phyloP scores from a whole-genome alignment of 495 filamentous ascomycete genomes.

The Penicillium steckii region DNA sequence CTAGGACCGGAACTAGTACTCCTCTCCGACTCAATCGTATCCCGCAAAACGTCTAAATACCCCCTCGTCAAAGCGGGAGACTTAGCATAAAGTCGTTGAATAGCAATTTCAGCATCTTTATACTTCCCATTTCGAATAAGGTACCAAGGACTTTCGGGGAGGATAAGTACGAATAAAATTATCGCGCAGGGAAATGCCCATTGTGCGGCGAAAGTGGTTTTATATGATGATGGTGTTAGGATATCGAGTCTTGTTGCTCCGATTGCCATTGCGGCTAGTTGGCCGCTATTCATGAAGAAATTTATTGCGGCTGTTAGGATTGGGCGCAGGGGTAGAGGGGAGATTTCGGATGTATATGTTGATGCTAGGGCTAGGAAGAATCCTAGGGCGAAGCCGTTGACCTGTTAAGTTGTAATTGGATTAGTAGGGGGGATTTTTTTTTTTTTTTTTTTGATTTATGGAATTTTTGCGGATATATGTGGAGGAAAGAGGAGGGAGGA shows the following conservation, averaged over 20 bases:
- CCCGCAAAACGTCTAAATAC: background rate
- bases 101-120: background rate
- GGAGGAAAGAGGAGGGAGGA: background rate
- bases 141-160: slow-evolving; percentile 8
- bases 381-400: slow-evolving; percentile 4
- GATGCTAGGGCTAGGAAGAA: slow-evolving; percentile 6
- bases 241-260: slow-evolving; percentile 2
- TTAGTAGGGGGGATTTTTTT: no score
- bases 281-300: slow-evolving; percentile 10
- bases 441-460: no score
- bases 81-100: slow-evolving; percentile 1
- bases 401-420: no score
- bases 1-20: background rate
- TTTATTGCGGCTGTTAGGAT: slow-evolving; percentile 7
- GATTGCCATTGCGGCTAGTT: slow-evolving; percentile 3
- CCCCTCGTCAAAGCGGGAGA: background rate
- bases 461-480: background rate
- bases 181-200: slow-evolving; percentile 11
- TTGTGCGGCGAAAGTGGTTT: slow-evolving; percentile 4
- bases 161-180: background rate
- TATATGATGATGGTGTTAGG: slow-evolving; percentile 3
- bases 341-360: slow-evolving; percentile 8
- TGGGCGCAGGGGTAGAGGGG: slow-evolving; percentile 1
- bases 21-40: background rate
- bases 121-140: slow-evolving; percentile 1